Percentiles rank a stretch among this genome's conserved stretches.
These are phyloP conservation scores for Nothophaeocryptopus gaeumannii DNA, from an alignment of 2,329 filamentous ascomycete genomes.

Conservation along the genomic window DNA sequence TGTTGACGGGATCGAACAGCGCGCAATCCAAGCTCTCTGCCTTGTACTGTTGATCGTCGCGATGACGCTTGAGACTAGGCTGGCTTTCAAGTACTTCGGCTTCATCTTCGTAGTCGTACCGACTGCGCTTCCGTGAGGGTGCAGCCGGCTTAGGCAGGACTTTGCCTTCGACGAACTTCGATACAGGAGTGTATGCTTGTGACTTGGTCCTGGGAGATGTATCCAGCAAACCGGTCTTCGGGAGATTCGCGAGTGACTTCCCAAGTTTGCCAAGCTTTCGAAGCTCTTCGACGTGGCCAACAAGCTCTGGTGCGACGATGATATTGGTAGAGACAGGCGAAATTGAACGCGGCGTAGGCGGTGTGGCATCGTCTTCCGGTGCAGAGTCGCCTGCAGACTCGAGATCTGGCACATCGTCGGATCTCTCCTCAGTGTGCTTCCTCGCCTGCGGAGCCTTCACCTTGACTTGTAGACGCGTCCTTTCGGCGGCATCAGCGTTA, in stretches of 20 bases:
- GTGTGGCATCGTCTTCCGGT: constrained; percentile 30
- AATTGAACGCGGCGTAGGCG: constrained; percentile 26
- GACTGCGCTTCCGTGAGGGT: constrained; percentile 71
- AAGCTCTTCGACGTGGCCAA: constrained; percentile 25
- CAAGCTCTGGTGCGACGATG: constrained; percentile 31
- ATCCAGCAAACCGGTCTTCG: constrained; percentile 22
- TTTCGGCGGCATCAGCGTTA: constrained; percentile 60
- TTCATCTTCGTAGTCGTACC: constrained; percentile 76
- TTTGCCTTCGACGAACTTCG: constrained; percentile 80
- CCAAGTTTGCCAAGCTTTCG: constrained; percentile 28
- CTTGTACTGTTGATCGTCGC: constrained; percentile 52
- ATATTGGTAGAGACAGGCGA: constrained; percentile 20
- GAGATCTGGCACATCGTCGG: constrained; percentile 28
- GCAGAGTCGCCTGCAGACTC: constrained; percentile 31
- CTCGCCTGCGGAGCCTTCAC: constrained; percentile 41
- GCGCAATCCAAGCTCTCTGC: constrained; percentile 76
- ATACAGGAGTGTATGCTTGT: constrained; percentile 54
- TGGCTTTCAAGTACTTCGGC: constrained; percentile 44
- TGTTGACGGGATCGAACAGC: constrained; percentile 85
- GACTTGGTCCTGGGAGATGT: constrained; percentile 6
- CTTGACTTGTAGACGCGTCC: constrained; percentile 66
- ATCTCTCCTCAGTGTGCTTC: constrained; percentile 13
- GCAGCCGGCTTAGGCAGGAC: constrained; percentile 66
- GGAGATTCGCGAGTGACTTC: constrained; percentile 29
- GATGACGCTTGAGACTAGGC: constrained; percentile 38